A percentile compares a stretch with the other conserved stretches of the same genome.
Conservation (phyloP, 208 protist genomes). For the Wallacemonas rigidus region DNA sequence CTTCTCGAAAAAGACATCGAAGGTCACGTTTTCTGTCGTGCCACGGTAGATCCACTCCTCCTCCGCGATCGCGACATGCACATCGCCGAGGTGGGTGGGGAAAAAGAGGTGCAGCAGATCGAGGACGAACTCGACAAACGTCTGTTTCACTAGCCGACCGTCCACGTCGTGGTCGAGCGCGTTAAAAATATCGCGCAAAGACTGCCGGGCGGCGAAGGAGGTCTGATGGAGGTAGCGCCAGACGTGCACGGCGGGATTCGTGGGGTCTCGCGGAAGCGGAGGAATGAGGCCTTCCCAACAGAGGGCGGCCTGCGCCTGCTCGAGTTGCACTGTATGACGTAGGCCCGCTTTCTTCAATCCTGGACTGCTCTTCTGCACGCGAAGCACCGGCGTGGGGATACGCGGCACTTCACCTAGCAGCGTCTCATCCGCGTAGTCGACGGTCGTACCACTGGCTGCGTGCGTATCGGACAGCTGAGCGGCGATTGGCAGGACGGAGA, state of each 20-base stretch:
- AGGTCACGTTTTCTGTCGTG: constrained; percentile 65
- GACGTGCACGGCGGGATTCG: constrained; percentile 38
- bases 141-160: constrained; percentile 54
- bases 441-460: background rate
- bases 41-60: constrained; percentile 89
- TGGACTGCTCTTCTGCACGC: constrained; percentile 43
- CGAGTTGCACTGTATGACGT: constrained; percentile 29
- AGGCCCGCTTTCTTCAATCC: constrained; percentile 23
- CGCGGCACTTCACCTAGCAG: constrained; percentile 34
- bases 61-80: constrained; percentile 74
- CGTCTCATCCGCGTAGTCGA: background rate
- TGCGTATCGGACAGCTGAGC: background rate
- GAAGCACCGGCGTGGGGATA: constrained; percentile 58
- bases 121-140: constrained; percentile 75
- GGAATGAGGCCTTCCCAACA: constrained; percentile 74
- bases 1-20: constrained; percentile 81
- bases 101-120: constrained; percentile 85
- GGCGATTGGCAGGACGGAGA: constrained; percentile 13
- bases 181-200: constrained; percentile 72
- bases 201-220: constrained; percentile 49
- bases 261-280: constrained; percentile 33
- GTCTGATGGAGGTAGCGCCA: constrained; percentile 51
- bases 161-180: constrained; percentile 56
- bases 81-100: constrained; percentile 46
- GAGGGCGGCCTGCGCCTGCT: constrained; percentile 34